A percentile compares a stretch with the other conserved stretches of the same genome.
phyloP scores from a whole-genome alignment of 345 rosid species.

The Litchi chinensis region DNA sequence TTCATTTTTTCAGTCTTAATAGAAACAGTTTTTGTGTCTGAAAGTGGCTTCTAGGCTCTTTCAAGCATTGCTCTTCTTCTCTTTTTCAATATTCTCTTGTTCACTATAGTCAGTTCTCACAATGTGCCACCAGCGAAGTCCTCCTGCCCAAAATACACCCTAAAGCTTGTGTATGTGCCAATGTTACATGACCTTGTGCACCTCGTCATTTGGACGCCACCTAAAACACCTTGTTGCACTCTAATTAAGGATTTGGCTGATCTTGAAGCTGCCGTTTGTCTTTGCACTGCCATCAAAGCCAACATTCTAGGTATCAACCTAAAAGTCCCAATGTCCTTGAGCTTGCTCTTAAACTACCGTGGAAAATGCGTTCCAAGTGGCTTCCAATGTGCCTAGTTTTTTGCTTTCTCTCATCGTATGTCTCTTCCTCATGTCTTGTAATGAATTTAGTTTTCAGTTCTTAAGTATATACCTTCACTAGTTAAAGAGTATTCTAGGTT shows the following conservation, averaged over 20 bases:
- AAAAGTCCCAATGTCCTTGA: constrained; percentile 7
- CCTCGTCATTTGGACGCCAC: constrained; percentile 14
- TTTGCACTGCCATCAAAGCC: constrained; percentile 26
- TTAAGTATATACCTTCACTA: too few species aligned
- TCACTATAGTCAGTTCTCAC: constrained; percentile 28
- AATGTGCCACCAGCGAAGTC: constrained; percentile 2
- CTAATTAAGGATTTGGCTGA: constrained; percentile 6
- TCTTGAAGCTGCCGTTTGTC: constrained; percentile 26
- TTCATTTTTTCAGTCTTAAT: too few species aligned
- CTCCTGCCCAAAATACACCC: constrained; percentile 22
- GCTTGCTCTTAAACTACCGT: constrained; percentile 8
- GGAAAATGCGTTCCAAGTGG: constrained; percentile 4
- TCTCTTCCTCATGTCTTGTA: too few species aligned
- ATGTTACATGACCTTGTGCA: constrained; percentile 18
- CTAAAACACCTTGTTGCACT: constrained; percentile 20
- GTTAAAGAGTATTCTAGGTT: too few species aligned
- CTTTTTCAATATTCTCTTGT: constrained; percentile 25
- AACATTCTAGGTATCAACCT: constrained; percentile 22
- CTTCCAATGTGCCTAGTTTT: constrained; percentile 10
- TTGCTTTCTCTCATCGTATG: too few species aligned
- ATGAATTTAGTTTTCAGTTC: too few species aligned
- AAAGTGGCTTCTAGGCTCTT: constrained; percentile 31
- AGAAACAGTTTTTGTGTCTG: too few species aligned
- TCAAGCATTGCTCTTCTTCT: constrained; percentile 24
- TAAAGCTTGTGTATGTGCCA: constrained; percentile 21